A percentile compares a stretch with the other conserved stretches of the same genome.
phyloP scores from a whole-genome alignment of 116 monocot species.

The Iris pallida region DNA sequence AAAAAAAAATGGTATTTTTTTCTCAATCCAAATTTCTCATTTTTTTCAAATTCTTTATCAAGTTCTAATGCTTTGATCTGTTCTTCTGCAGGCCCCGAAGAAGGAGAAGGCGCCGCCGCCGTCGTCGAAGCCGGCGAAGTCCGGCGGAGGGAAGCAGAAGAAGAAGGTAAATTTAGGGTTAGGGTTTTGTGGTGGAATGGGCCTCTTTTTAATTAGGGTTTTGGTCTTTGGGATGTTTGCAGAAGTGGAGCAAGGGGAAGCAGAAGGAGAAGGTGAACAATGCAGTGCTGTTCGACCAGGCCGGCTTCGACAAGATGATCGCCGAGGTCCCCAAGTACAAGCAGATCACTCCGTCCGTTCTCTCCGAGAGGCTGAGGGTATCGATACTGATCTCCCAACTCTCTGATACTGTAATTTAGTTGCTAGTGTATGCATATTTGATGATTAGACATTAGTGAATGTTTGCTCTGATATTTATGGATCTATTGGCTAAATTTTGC shows the following conservation, averaged over 20 bases:
- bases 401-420: too few species aligned
- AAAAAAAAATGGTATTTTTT: too few species aligned
- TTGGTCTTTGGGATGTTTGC: conserved; percentile 6
- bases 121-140: conserved; percentile 28
- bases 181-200: not conserved
- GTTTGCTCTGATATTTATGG: too few species aligned
- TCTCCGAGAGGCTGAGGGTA: conserved; percentile 37
- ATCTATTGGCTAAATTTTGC: too few species aligned
- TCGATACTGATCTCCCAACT: not conserved
- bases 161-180: conserved; percentile 18
- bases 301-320: conserved; percentile 39
- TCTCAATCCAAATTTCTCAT: too few species aligned
- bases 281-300: conserved; percentile 39
- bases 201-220: not conserved
- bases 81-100: conserved; percentile 49
- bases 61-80: not conserved
- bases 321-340: conserved; percentile 44
- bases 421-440: too few species aligned
- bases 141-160: conserved; percentile 38
- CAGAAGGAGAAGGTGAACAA: conserved; percentile 49
- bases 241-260: conserved; percentile 51
- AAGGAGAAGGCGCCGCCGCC: conserved; percentile 55
- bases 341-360: conserved; percentile 43
- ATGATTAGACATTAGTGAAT: too few species aligned
- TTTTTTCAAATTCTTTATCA: too few species aligned